Percentiles rank a stretch among this genome's conserved stretches.
Evolutionary conservation across 2,329 filamentous ascomycete genomes (phyloP).

Genomic region (Trichoderma sp.): DNA sequence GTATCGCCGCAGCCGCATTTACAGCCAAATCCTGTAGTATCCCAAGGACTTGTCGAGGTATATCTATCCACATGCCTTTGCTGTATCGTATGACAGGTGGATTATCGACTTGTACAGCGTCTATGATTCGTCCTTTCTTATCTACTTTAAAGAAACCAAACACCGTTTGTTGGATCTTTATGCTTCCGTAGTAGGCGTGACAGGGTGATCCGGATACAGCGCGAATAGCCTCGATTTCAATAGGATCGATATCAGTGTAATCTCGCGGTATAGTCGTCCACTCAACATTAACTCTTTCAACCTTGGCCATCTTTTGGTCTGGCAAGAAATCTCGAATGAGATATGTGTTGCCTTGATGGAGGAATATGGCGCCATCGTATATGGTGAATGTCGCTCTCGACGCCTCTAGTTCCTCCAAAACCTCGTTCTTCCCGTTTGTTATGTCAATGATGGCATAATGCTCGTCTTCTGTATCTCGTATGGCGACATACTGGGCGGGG

Average conservation of each 20-base stretch:
- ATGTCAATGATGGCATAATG: slow-evolving; percentile 93
- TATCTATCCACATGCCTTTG: slow-evolving; percentile 95
- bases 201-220: slow-evolving; percentile 65
- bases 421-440: slow-evolving; percentile 77
- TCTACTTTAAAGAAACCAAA: slow-evolving; percentile 99
- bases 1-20: slow-evolving; percentile 86
- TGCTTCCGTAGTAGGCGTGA: slow-evolving; percentile 81
- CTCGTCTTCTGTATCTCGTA: slow-evolving; percentile 85
- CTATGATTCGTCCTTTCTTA: slow-evolving; percentile 79
- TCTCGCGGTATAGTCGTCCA: slow-evolving; percentile 95
- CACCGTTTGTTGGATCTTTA: slow-evolving; percentile 84
- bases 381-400: slow-evolving; percentile 94
- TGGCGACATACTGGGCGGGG: slow-evolving; percentile 81
- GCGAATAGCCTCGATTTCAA: slow-evolving; percentile 87
- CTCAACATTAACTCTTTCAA: slow-evolving; percentile 86
- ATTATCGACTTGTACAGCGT: slow-evolving; percentile 91
- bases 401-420: slow-evolving; percentile 94
- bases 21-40: slow-evolving; percentile 74
- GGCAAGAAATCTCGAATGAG: slow-evolving; percentile 87
- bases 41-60: slow-evolving; percentile 77
- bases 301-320: slow-evolving; percentile 79
- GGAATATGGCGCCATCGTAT: slow-evolving; percentile 95
- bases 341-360: slow-evolving; percentile 94
- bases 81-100: slow-evolving; percentile 83
- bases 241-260: slow-evolving; percentile 89